Evolutionary conservation across 306 rosid species (phyloP), one percentile per base, ranked within the genome.

Genomic region (Begonia peltatifolia): DNA sequence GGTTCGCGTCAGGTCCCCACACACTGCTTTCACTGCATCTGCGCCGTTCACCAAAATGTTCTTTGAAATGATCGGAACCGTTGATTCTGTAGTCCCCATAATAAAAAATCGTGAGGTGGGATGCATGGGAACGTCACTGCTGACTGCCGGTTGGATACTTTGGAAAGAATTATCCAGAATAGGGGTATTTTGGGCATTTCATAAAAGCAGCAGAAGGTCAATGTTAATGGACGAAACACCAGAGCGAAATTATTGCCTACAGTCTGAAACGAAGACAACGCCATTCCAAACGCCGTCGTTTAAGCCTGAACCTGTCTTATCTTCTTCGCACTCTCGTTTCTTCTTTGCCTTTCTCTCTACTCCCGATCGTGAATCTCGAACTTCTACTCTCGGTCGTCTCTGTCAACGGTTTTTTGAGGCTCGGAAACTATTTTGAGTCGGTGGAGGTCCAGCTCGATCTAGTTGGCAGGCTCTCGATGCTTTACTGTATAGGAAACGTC

Each of bases 261-360:
- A 57, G 58, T 16, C 11, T 43, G 25, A 63, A n/a, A 52, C 57
- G 11, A 15, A 10, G 46, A 12, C 46, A 44, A 10, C 12, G 14
- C 48, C 12, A 10, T 14, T 6, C 2, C 18, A 60, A 47, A 65
- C 72, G 79, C 0, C 71, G 75, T 54, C 79, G 78, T 56, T 22
- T 12, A 4, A 9, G 14, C 13, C 48, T 2, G 25, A 55, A 63
- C 56, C 68, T 17, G 68, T 23, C 25, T 38, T 52, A 70, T 59
- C 68, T 30, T 25, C 54, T 52, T 46, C 46, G 36, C 13, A 54
- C 36, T 38, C 48, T 15, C 50, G 42, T 47, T 48, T 56, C 62
- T 54, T 44, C 16, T 47, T 13, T 38, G 2, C 15, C 64, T 12
- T 58, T 20, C 57, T 59, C 12, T 18, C 41, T 25, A 13, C 36